These are phyloP conservation scores for Trichoderma simmonsii DNA, from an alignment of 2,329 filamentous ascomycete genomes.

Conservation along the genomic window DNA sequence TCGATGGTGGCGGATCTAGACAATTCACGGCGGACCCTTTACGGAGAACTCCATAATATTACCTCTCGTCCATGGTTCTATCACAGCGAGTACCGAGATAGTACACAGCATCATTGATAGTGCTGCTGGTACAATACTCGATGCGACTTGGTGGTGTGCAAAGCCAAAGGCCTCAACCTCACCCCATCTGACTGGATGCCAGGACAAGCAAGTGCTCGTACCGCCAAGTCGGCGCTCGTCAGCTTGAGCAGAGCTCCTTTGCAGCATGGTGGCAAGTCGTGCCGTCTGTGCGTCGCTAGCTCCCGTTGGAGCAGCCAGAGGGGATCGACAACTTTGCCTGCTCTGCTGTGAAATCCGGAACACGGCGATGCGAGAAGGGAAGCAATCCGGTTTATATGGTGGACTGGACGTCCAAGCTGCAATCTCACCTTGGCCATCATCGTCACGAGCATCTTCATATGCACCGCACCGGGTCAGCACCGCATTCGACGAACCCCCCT, in stretches of 20 bases:
- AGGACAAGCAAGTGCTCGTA: background rate
- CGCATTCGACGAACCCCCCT: background rate
- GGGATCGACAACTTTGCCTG: background rate
- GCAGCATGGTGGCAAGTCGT: slow-evolving; percentile 12
- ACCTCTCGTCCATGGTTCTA: background rate
- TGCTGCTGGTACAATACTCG: background rate
- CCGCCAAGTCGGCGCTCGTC: background rate
- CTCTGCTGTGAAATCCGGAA: background rate
- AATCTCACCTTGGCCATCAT: background rate
- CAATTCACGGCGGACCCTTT: slow-evolving; percentile 1
- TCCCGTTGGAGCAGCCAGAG: slow-evolving; percentile 1
- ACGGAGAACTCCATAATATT: slow-evolving; percentile 4
- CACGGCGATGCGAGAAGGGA: background rate
- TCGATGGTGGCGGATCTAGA: slow-evolving; percentile 10
- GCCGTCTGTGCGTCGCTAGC: slow-evolving; percentile 18
- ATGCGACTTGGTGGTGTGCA: background rate
- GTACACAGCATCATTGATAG: background rate
- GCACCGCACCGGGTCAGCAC: background rate
- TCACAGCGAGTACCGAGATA: background rate
- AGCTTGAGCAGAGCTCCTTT: slow-evolving; percentile 12
- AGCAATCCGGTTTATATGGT: background rate
- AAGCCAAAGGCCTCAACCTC: background rate
- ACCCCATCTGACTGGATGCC: background rate
- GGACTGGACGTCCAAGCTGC: background rate
- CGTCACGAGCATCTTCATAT: background rate